Evolutionary conservation across 164 flowering plant species (phyloP).

Genomic region (Stephania japonica): DNA sequence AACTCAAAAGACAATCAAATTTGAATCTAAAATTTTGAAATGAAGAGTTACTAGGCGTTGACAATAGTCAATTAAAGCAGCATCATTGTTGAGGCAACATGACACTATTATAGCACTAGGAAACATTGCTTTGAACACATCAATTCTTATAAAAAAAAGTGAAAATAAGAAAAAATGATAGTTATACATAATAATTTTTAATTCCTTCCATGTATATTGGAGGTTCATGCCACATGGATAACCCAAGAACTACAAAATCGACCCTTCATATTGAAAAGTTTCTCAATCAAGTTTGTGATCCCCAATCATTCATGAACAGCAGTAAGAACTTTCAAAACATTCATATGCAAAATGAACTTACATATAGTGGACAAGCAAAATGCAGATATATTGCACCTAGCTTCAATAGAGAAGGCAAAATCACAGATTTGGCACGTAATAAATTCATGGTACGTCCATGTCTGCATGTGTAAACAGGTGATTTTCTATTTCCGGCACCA

Average conservation of each 20-base stretch:
- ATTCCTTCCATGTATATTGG: background rate
- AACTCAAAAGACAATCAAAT: background rate
- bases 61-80: background rate
- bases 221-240: background rate
- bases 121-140: background rate
- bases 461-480: background rate
- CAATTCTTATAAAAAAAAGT: no score
- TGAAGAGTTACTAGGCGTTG: background rate
- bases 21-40: background rate
- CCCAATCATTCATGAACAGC: background rate
- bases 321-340: background rate
- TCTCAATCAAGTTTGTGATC: background rate
- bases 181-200: background rate
- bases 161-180: background rate
- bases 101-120: background rate
- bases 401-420: background rate
- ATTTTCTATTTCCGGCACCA: background rate
- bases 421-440: background rate
- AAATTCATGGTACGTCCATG: background rate
- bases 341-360: background rate
- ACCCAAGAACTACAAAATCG: background rate
- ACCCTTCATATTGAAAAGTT: background rate
- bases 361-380: background rate
- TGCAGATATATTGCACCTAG: no score
- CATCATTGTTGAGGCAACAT: background rate